A percentile compares a stretch with the other conserved stretches of the same genome.
Conservation (phyloP, 306 rosid genomes). For the Sechiopsis laciniata region DNA sequence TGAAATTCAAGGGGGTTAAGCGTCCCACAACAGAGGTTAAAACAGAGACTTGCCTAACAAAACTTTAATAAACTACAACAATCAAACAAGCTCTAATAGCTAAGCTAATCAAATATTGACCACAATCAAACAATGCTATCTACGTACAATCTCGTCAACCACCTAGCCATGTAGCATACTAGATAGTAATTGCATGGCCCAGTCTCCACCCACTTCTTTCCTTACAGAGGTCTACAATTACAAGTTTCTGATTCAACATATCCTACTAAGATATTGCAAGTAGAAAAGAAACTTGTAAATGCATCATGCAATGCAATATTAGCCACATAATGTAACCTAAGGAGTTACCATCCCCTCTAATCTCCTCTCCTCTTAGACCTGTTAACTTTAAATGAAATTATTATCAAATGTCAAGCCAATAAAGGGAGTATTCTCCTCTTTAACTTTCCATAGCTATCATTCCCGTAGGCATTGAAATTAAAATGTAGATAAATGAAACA, state of each 20-base stretch:
- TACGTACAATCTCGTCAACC: background rate
- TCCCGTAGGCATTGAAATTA: background rate
- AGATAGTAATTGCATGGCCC: slow-evolving; percentile 17
- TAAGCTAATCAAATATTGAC: slow-evolving; percentile 12
- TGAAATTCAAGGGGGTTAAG: background rate
- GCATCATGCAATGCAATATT: background rate
- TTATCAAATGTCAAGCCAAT: background rate
- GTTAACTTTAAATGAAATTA: background rate
- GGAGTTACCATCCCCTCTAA: background rate
- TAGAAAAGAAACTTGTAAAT: background rate
- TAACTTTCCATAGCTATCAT: background rate
- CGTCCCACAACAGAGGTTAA: background rate
- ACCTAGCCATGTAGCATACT: background rate
- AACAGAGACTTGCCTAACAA: slow-evolving; percentile 15
- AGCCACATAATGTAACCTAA: background rate
- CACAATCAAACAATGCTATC: slow-evolving; percentile 5
- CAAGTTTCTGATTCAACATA: slow-evolving; percentile 11
- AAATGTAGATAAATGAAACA: background rate
- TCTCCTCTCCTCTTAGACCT: background rate
- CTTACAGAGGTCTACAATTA: slow-evolving; percentile 10
- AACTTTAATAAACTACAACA: slow-evolving; percentile 2
- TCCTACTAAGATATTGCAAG: background rate
- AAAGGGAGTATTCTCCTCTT: slow-evolving; percentile 1
- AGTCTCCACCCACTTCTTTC: slow-evolving; percentile 1
- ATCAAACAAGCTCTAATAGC: slow-evolving; percentile 11